Base-by-base conservation (phyloP, 2,329 filamentous ascomycete genomes). In the Fusarium multiceps region DNA sequence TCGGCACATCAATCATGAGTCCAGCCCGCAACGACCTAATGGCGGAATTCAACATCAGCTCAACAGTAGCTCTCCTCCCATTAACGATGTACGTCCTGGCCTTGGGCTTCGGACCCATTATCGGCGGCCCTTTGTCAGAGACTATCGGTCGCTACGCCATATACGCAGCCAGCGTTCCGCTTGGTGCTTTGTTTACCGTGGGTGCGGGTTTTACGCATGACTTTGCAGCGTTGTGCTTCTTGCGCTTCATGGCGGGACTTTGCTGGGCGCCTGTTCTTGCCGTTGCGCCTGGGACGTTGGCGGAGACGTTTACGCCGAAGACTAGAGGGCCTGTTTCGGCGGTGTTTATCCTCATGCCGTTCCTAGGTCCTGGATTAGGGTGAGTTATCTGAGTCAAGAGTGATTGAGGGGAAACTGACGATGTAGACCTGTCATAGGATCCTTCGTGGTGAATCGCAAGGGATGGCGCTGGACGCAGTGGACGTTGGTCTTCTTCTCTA, bases 61-160 rank as follows among this genome's bases (percentile, higher is more conserved):
- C 82, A 50, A 89, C 87, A 2, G 81, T 83, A 10, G 86, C 89
- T 1, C 79, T 91, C n/a, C 78, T 91, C 1, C 86, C 86, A 0
- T 76, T 91, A 1, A 85, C 89, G 0, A 75, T 89, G 8, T 92
- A 89, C 75, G 84, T 88, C 8, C 77, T 90, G 12, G 89, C 88
- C 1, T 81, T 91, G 1, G 87, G 81, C 5, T 80, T 90, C 18
- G 89, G 89, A 0, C 89, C 89, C 9, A 78, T 90, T 51, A 66
- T 89, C 16, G 86, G 86, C 12, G 87, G 88, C 0, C 89, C 88
- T 0, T 72, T 90, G 1, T 88, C 85, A 50, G 89, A 91, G 73
- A 84, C 82, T 0, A 78, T 86, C 34, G 89, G 89, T 4, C 81
- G 89, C 2, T 80, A 83, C 23, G 78, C 83, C 4, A 82, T 90